Evolutionary conservation across 1,284 basidiomycete genomes (phyloP).

Genomic region (Malassezia sp.): DNA sequence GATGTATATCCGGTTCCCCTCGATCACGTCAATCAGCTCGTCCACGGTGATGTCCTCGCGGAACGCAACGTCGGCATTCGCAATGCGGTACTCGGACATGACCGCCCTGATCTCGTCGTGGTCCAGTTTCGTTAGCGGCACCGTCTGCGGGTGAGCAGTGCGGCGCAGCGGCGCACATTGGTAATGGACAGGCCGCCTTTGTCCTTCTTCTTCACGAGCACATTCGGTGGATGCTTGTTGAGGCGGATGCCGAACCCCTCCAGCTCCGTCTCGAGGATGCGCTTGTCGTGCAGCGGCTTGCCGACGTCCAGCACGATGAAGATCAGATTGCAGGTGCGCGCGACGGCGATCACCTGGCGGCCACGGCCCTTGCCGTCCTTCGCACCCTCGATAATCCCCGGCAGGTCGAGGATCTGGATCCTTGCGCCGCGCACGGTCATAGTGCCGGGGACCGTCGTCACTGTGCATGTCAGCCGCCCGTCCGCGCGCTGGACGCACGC

Average conservation of each 20-base stretch:
- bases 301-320: slow-evolving; percentile 97
- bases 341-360: slow-evolving; percentile 85
- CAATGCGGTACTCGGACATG: slow-evolving; percentile 75
- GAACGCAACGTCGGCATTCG: slow-evolving; percentile 85
- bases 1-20: slow-evolving; percentile 62
- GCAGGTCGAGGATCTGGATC: slow-evolving; percentile 58
- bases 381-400: slow-evolving; percentile 97
- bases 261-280: slow-evolving; percentile 75
- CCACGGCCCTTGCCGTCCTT: slow-evolving; percentile 96
- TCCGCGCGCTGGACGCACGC: slow-evolving; percentile 21
- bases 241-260: slow-evolving; percentile 94
- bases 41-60: slow-evolving; percentile 85
- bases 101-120: slow-evolving; percentile 94
- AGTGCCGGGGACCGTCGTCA: slow-evolving; percentile 77
- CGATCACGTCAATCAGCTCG: slow-evolving; percentile 66
- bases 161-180: too few species aligned
- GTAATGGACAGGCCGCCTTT: slow-evolving; percentile 59
- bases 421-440: slow-evolving; percentile 78
- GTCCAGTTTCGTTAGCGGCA: slow-evolving; percentile 91
- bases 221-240: slow-evolving; percentile 86
- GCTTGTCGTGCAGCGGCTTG: slow-evolving; percentile 87
- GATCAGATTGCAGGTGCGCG: slow-evolving; percentile 93
- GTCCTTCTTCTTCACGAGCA: slow-evolving; percentile 72
- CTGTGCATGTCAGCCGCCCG: slow-evolving; percentile 5
- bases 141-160: too few species aligned